A percentile compares a stretch with the other conserved stretches of the same genome.
These are phyloP conservation scores for Xylaria intraflava DNA, from an alignment of 495 filamentous ascomycete species.

Conservation along the genomic window DNA sequence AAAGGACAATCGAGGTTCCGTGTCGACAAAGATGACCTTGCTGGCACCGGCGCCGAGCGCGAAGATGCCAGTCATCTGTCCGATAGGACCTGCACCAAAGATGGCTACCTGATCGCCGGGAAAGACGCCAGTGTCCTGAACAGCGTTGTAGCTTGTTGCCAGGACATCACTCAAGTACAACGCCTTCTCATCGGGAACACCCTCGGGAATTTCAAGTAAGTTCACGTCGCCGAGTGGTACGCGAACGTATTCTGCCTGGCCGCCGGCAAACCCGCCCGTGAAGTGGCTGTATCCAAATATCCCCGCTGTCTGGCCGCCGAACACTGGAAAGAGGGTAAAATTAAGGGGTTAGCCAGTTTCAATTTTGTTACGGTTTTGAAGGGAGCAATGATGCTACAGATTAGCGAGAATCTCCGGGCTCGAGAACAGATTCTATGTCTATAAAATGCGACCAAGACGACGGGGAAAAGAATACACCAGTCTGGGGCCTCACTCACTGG, in stretches of 20 bases:
- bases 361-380: not conserved
- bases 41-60: conserved; percentile 63
- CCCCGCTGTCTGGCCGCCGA: conserved; percentile 64
- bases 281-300: conserved; percentile 72
- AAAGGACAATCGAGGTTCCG: conserved; percentile 66
- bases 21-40: conserved; percentile 77
- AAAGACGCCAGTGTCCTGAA: conserved; percentile 78
- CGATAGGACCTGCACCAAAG: conserved; percentile 74
- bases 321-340: conserved; percentile 50
- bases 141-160: conserved; percentile 69
- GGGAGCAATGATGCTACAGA: not conserved
- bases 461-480: too few species aligned
- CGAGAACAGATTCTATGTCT: too few species aligned
- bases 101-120: conserved; percentile 75
- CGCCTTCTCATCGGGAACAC: conserved; percentile 80
- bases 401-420: too few species aligned
- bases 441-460: not conserved
- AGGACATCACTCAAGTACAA: conserved; percentile 80
- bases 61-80: conserved; percentile 73
- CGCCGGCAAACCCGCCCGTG: conserved; percentile 82
- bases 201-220: conserved; percentile 69
- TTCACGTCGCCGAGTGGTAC: conserved; percentile 82
- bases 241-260: conserved; percentile 81
- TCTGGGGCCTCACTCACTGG: conserved; percentile 10
- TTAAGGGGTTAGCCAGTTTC: conserved; percentile 11